A percentile compares a stretch with the other conserved stretches of the same genome.
phyloP scores from a whole-genome alignment of 768 basidiomycete species.

The Pleurotus platypus region DNA sequence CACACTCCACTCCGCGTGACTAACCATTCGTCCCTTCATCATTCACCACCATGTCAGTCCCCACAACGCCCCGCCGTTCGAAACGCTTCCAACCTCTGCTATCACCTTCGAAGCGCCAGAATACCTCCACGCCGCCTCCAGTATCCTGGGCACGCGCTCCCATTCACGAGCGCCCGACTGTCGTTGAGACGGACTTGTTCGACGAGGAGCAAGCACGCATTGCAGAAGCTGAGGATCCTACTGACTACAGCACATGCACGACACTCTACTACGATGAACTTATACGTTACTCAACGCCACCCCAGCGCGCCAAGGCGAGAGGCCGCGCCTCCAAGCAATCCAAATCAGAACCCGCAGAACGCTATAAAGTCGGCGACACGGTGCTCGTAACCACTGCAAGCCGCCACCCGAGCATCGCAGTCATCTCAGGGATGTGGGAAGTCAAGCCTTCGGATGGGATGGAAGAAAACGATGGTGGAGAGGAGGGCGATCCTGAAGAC shows the following conservation, averaged over 20 bases:
- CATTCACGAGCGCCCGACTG: conserved; percentile 3
- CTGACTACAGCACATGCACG: neutral
- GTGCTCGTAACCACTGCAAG: conserved; percentile 55
- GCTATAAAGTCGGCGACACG: conserved; percentile 61
- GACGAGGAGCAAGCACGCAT: conserved; percentile 7
- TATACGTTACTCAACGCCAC: conserved; percentile 3
- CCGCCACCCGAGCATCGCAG: conserved; percentile 57
- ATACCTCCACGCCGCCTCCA: neutral
- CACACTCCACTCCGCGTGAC: neutral
- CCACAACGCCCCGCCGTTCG: conserved; percentile 11
- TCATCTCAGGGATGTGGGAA: conserved; percentile 72
- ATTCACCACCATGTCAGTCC: conserved; percentile 1
- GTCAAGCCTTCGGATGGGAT: conserved; percentile 17
- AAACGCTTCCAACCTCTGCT: conserved; percentile 11
- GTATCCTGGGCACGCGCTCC: conserved; percentile 5
- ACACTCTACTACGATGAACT: conserved; percentile 7
- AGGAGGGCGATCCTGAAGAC: conserved; percentile 26
- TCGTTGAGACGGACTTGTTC: conserved; percentile 6
- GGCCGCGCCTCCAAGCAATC: conserved; percentile 14
- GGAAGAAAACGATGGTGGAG: conserved; percentile 23
- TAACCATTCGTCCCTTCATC: neutral
- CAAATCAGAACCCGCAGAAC: conserved; percentile 8
- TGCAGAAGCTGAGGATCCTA: neutral
- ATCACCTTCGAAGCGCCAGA: neutral
- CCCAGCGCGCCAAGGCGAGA: neutral